A percentile compares a stretch with the other conserved stretches of the same genome.
Evolutionary conservation across 1,284 basidiomycete species (phyloP).

Genomic region (Athelia psychrophila): DNA sequence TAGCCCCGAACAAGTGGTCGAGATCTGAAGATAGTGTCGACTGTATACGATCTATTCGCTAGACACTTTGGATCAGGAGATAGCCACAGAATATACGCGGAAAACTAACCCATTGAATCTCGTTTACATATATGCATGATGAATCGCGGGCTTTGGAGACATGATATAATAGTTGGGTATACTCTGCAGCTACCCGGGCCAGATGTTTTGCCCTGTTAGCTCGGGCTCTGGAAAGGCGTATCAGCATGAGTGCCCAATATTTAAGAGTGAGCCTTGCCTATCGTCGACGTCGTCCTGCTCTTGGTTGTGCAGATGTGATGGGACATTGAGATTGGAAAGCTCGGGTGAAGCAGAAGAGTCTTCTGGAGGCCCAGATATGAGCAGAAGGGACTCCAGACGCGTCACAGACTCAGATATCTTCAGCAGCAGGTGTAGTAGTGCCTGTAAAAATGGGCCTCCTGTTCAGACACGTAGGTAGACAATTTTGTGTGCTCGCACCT

Average conservation of each 20-base stretch:
- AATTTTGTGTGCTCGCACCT: conserved; percentile 46
- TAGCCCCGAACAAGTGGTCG: conserved; percentile 71
- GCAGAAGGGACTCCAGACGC: conserved; percentile 78
- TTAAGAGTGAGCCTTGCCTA: conserved; percentile 26
- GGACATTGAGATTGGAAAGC: conserved; percentile 25
- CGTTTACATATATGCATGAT: conserved; percentile 75
- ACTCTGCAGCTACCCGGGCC: conserved; percentile 84
- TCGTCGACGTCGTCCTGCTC: conserved; percentile 31
- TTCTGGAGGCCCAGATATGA: conserved; percentile 55
- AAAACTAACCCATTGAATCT: conserved; percentile 84
- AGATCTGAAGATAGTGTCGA: conserved; percentile 82
- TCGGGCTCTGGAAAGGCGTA: conserved; percentile 38
- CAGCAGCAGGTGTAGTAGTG: conserved; percentile 78
- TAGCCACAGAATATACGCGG: conserved; percentile 18
- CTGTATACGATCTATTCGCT: conserved; percentile 82
- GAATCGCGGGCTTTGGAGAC: conserved; percentile 77
- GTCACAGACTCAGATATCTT: conserved; percentile 87
- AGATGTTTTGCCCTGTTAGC: conserved; percentile 81
- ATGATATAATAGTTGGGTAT: conserved; percentile 91
- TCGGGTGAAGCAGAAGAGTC: conserved; percentile 32
- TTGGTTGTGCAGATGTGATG: conserved; percentile 21
- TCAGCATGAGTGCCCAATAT: conserved; percentile 15
- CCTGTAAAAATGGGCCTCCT: conserved; percentile 43
- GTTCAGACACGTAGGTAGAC: conserved; percentile 1
- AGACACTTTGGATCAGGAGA: conserved; percentile 11